Base-by-base conservation (phyloP, 2,329 filamentous ascomycete genomes). In the Diplodia intermedia region DNA sequence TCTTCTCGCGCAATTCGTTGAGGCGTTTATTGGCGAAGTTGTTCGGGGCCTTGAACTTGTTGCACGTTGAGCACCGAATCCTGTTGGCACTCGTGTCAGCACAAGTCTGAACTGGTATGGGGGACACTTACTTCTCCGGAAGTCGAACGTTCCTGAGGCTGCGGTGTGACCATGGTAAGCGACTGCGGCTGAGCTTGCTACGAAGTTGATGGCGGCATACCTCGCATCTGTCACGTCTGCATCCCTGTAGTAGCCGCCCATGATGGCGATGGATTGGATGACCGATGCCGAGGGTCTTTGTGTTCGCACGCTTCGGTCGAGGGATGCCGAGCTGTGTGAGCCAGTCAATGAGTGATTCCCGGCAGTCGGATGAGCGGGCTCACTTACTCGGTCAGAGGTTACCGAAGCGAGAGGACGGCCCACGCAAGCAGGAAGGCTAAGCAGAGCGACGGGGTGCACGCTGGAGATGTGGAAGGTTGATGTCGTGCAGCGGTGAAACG, bases 11-110 rank as follows among this genome's bases (percentile, higher is more conserved):
- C 15, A 72, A 69, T n/a, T 78, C 74, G 5, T 76, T 75, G 9
- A 84, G 73, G 71, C 86, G 83, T 40, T 80, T 83, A 36, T 82
- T 81, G 1, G 85, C 86, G 71, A 78, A 87, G 40, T 73, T 74
- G 1, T 65, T 69, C 8, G 76, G 73, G 12, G 69, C 71, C 31
- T 79, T 79, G 50, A 76, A 79, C 67, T 81, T 82, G 31, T 75
- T 73, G 75, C 85, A 86, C 11, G 78, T 78, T 15, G 74, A 74
- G 73, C 85, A 87, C 65, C 80, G 80, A 70, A 85, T 76, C 69
- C 82, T 84, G 14, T n/a, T 23, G 38, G 38, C 6, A 50, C 5
- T n/a, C 9, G 2, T 18, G 33, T 68, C 4, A 56, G 56, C 38
- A 38, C 5, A 18, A 4, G 6, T 9, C 7, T 40, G 3, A 5